Conservation (phyloP, 345 rosid genomes). For the Dimocarpus longan region DNA sequence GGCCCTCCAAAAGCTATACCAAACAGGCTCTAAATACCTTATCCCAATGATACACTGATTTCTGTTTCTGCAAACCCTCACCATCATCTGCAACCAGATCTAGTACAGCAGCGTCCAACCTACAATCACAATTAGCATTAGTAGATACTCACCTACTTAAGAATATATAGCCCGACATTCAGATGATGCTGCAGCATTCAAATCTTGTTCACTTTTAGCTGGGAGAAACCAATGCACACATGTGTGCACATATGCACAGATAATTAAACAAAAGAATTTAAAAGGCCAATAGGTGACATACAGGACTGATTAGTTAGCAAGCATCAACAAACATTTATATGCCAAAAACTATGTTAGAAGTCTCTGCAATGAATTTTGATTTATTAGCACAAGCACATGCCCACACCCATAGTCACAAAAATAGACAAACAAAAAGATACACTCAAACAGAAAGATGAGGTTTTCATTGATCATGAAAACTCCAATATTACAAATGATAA, state of each 20-base stretch:
- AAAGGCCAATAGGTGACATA: background rate
- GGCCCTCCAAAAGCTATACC: no score
- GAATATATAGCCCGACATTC: background rate
- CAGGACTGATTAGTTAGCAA: background rate
- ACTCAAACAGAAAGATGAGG: no score
- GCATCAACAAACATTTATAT: background rate
- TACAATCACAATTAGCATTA: constrained; percentile 26
- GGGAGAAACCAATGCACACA: background rate
- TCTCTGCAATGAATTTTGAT: background rate
- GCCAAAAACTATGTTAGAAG: background rate
- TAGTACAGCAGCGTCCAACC: constrained; percentile 86
- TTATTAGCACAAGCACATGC: background rate
- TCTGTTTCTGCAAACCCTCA: constrained; percentile 77
- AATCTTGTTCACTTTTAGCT: background rate
- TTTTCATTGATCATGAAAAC: no score
- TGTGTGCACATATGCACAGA: background rate
- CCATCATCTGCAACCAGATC: constrained; percentile 97
- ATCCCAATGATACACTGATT: constrained; percentile 85
- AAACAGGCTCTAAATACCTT: no score
- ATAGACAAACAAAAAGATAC: no score
- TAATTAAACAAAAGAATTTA: background rate
- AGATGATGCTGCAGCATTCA: background rate
- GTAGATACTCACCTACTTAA: background rate
- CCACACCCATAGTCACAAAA: background rate
- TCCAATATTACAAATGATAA: no score